Conservation (phyloP, 2,329 filamentous ascomycete genomes). For the Nannizzia gypsea region DNA sequence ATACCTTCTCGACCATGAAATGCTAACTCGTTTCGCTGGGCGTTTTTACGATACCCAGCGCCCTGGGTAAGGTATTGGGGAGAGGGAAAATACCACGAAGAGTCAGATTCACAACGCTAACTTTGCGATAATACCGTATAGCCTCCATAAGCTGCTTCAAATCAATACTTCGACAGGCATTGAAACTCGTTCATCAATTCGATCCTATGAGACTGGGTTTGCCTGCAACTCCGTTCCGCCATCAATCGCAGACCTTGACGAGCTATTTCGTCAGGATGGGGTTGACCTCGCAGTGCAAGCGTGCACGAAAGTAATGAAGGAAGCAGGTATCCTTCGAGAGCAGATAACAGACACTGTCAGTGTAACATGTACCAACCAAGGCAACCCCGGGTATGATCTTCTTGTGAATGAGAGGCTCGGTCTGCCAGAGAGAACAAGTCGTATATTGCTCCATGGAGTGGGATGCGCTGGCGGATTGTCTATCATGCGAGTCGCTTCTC, state of each 20-base stretch:
- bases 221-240: neutral
- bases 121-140: neutral
- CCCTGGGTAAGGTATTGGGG: neutral
- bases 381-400: conserved; percentile 3
- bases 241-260: neutral
- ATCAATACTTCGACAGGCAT: neutral
- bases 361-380: neutral
- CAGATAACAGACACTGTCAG: neutral
- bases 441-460: neutral
- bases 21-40: neutral
- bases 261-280: neutral
- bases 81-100: neutral
- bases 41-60: neutral
- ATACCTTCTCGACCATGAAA: neutral
- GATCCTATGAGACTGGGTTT: neutral
- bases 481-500: neutral
- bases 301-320: neutral
- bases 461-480: neutral
- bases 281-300: neutral
- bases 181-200: neutral
- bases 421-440: neutral
- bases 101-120: neutral
- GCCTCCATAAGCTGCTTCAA: neutral
- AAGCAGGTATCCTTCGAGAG: neutral
- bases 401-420: neutral